Evolutionary conservation across 352 stramenopile species (phyloP), one percentile per base, ranked within the genome.

Genomic region (Phytopythium chamaehyphon): DNA sequence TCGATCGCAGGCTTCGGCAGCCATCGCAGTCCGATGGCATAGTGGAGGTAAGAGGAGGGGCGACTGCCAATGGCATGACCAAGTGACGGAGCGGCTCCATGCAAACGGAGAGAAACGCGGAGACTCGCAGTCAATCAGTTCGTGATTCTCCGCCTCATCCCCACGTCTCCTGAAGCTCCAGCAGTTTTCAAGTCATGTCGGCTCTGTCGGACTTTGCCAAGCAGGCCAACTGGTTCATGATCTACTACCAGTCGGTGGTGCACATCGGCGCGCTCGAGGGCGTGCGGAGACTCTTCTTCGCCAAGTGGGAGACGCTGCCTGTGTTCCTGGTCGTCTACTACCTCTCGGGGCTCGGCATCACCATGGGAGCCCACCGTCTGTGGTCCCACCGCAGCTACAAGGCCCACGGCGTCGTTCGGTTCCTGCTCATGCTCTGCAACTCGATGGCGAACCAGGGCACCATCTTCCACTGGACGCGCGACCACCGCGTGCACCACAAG

Each of bases 401-500:
- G 63, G 97, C 96, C 10, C 68, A 93, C 46, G 83, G 88, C 62
- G 71, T 73, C 39, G 70, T 98, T 23, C 86, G 96, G 43, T 86
- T 98, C 63, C 83, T 98, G 54, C 85, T 99, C 55, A 99, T 99
- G 96, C 80, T 99, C 18, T 97, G 86, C 65, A 98, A 98, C 70
- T 96, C 90, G 19, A 86, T 99, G 53, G 97, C 97, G 40, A 99
- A 99, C 73, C 97, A 99, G 73, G 97, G 97, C 54, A 97, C 83
- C 28, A 98, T 99, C 65, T 98, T 96, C 76, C 96, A 99, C 75
- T 99, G 97, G 97, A 79, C 82, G 9, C 91, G 97, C 33, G 97
- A 99, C 75, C 97, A 99, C 80, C 90, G 96, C 50, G 96, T 99
- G 26, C 97, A 99, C 74, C 97, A 99, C 90, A 99, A 99, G 75